Evolutionary conservation across 1,284 basidiomycete species (phyloP), one percentile per base, ranked within the genome.

Genomic region (Golubevia sp.): DNA sequence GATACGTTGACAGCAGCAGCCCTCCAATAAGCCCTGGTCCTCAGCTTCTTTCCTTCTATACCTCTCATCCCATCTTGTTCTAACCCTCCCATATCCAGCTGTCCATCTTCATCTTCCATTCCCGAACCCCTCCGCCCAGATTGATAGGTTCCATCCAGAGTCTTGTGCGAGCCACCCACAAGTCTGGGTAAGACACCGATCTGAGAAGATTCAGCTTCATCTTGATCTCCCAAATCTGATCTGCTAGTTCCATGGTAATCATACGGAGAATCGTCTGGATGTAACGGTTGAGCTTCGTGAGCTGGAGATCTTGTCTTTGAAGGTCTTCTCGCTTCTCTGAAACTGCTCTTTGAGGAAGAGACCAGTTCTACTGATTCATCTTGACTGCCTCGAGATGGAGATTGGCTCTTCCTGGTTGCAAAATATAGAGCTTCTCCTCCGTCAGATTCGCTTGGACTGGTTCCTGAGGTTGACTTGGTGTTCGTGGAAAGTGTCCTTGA

Each of bases 1-100:
- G 70, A 59, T 13, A 71, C 56, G 48, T 76, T 76, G 66, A 76
- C 65, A 2, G 67, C 26, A 8, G 67, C 56, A 0, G 70, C 66
- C 25, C 65, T 64, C 67, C 68, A 73, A 61, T 73, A 76, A 15
- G 71, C 72, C 13, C 64, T 56, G 24, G 48, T 58, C 15, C 70
- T 55, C 51, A 44, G 18, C 18, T 44, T 44, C 2, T 18, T 44
- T 13, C 18, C 38, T 44, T 44, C 13, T 44, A 44, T 15, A 2
- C 5, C 18, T 13, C 18, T 44, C 38, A 44, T 8, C 11, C 38
- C 38, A 44, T 8, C 11, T 4, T 44, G 11, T 44, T 44, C 38
- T 18, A 44, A 44, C 13, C 18, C 38, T 44, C 18, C 13, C 38
- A 44, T 44, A 44, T 44, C 38, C 11, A 13, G 38, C 18, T 44